Percentiles rank a stretch among this genome's conserved stretches.
Conservation (phyloP, 805 yeast genomes). For the Cyberlindnera veronae region DNA sequence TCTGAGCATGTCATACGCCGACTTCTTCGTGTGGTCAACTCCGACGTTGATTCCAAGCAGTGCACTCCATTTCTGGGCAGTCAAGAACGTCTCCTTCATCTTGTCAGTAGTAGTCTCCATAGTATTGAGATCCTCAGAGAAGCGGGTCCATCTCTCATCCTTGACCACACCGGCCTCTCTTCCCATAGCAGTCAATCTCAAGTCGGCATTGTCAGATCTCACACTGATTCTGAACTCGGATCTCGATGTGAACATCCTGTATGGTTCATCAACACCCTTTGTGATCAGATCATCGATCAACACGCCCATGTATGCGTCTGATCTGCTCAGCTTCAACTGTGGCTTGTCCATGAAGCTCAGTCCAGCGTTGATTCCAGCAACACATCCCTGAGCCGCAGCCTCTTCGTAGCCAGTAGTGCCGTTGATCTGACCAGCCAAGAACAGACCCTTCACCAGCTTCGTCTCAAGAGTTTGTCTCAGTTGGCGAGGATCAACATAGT, state of each 20-base stretch:
- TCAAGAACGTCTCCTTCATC: conserved; percentile 42
- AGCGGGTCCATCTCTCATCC: conserved; percentile 52
- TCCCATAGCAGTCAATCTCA: conserved; percentile 73
- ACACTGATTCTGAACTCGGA: conserved; percentile 90
- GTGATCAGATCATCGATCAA: conserved; percentile 91
- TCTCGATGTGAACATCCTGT: conserved; percentile 95
- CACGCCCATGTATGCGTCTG: conserved; percentile 90
- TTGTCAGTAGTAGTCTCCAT: conserved; percentile 44
- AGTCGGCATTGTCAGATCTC: conserved; percentile 92
- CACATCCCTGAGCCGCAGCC: conserved; percentile 94
- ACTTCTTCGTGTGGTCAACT: conserved; percentile 48
- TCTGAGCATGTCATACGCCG: conserved; percentile 71
- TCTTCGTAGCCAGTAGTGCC: conserved; percentile 99
- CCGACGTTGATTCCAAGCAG: conserved; percentile 45
- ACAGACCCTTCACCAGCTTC: conserved; percentile 71
- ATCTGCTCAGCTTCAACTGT: conserved; percentile 58
- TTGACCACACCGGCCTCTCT: conserved; percentile 62
- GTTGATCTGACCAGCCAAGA: conserved; percentile 93
- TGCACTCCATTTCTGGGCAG: conserved; percentile 64
- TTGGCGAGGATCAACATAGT: conserved; percentile 92
- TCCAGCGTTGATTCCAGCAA: conserved; percentile 97
- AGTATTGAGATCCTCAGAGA: conserved; percentile 37
- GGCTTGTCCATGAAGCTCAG: conserved; percentile 38
- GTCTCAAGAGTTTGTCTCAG: conserved; percentile 76
- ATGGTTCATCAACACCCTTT: conserved; percentile 95